Evolutionary conservation across 768 basidiomycete species (phyloP).

Genomic region (Piloderma croceum): DNA sequence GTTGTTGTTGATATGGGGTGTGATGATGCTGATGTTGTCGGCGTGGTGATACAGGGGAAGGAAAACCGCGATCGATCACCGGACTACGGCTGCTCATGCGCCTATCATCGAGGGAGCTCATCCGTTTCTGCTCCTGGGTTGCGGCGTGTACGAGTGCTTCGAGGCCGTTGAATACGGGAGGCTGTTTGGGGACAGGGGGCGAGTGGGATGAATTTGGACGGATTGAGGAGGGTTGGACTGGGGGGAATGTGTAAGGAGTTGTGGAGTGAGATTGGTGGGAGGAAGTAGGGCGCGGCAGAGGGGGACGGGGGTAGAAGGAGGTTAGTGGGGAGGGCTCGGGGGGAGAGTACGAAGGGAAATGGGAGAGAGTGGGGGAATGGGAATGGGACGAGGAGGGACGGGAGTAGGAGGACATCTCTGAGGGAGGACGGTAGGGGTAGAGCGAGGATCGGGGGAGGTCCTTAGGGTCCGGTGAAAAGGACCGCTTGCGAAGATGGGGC

Average conservation of each 20-base stretch:
- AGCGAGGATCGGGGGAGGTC: not conserved
- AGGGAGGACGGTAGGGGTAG: not conserved
- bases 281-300: not conserved
- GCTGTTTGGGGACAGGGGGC: no score
- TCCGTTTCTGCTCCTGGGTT: slow-evolving; percentile 55
- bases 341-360: not conserved
- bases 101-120: slow-evolving; percentile 25
- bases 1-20: no score
- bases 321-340: not conserved
- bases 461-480: not conserved
- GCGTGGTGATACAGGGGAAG: slow-evolving; percentile 4
- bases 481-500: not conserved
- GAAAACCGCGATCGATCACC: slow-evolving; percentile 2
- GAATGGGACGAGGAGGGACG: slow-evolving; percentile 17
- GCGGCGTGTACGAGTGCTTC: slow-evolving; percentile 71
- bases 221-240: not conserved
- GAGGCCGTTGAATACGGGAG: slow-evolving; percentile 31
- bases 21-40: slow-evolving; percentile 10
- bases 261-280: not conserved
- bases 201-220: no score
- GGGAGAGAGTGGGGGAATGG: slow-evolving; percentile 11
- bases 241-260: not conserved
- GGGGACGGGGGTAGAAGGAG: not conserved
- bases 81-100: slow-evolving; percentile 5
- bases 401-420: no score